phyloP scores from a whole-genome alignment of 306 rosid species.

The Quillaja saponaria region DNA sequence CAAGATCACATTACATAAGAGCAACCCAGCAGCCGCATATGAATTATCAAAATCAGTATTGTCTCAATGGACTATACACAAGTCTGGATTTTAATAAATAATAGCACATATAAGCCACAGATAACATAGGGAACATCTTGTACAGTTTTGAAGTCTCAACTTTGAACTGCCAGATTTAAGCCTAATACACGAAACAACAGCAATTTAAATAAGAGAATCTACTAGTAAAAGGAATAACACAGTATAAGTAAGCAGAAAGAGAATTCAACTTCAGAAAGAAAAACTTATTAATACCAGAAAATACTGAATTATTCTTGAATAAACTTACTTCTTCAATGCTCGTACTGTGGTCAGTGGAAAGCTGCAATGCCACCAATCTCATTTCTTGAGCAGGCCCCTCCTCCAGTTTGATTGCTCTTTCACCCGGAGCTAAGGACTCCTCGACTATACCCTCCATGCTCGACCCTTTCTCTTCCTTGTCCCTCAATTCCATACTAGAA shows the following conservation, averaged over 20 bases:
- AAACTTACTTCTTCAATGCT: constrained; percentile 78
- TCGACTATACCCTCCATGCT: constrained; percentile 59
- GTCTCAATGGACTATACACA: background rate
- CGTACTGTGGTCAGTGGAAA: constrained; percentile 88
- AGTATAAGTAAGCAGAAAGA: constrained; percentile 1
- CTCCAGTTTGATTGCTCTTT: constrained; percentile 30
- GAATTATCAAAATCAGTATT: background rate
- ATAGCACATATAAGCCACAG: background rate
- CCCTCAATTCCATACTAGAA: constrained; percentile 34
- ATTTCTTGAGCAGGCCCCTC: constrained; percentile 41
- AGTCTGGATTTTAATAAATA: background rate
- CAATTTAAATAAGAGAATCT: too few species aligned
- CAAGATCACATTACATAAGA: background rate
- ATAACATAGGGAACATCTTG: too few species aligned
- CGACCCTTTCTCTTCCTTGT: constrained; percentile 42
- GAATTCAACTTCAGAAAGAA: background rate
- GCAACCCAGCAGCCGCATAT: background rate
- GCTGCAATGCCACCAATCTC: constrained; percentile 74
- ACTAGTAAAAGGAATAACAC: too few species aligned
- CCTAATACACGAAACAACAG: too few species aligned
- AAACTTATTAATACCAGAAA: constrained; percentile 8
- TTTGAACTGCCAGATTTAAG: too few species aligned
- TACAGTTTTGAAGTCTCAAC: too few species aligned
- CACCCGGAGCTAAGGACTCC: constrained; percentile 51
- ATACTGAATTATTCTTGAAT: constrained; percentile 22